Evolutionary conservation across 257 asterid genomes (phyloP).

Genomic region (Jacaranda mimosifolia): DNA sequence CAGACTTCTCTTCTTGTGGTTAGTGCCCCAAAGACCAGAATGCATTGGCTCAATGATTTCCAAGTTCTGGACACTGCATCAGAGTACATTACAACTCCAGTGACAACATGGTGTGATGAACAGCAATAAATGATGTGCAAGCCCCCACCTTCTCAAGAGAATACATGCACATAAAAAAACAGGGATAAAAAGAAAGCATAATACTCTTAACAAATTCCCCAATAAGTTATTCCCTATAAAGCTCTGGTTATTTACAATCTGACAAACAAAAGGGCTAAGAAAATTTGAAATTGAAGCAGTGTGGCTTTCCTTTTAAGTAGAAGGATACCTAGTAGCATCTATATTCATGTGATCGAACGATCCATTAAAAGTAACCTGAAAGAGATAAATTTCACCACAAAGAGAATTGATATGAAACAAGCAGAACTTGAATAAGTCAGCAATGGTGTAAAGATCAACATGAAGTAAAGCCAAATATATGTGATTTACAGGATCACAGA

Average conservation of each 20-base stretch:
- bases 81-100: conserved; percentile 29
- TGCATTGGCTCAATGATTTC: conserved; percentile 95
- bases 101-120: conserved; percentile 27
- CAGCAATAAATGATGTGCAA: conserved; percentile 23
- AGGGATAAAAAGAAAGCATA: conserved; percentile 8
- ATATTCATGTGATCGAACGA: conserved; percentile 98
- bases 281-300: conserved; percentile 10
- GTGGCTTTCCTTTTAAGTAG: conserved; percentile 27
- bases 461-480: conserved; percentile 28
- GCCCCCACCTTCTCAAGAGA: conserved; percentile 20
- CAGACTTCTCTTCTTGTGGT: conserved; percentile 84
- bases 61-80: conserved; percentile 91
- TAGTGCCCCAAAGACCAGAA: conserved; percentile 76
- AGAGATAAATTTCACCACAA: conserved; percentile 26
- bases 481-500: conserved; percentile 18
- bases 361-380: conserved; percentile 95
- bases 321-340: conserved; percentile 89
- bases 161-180: neutral
- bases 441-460: conserved; percentile 18
- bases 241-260: conserved; percentile 21
- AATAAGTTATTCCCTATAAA: conserved; percentile 21
- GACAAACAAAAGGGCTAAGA: conserved; percentile 25
- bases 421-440: conserved; percentile 17
- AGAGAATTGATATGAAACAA: conserved; percentile 28
- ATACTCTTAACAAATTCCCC: conserved; percentile 2